Base-by-base conservation (phyloP, 306 rosid genomes). In the Prunus mongolica region DNA sequence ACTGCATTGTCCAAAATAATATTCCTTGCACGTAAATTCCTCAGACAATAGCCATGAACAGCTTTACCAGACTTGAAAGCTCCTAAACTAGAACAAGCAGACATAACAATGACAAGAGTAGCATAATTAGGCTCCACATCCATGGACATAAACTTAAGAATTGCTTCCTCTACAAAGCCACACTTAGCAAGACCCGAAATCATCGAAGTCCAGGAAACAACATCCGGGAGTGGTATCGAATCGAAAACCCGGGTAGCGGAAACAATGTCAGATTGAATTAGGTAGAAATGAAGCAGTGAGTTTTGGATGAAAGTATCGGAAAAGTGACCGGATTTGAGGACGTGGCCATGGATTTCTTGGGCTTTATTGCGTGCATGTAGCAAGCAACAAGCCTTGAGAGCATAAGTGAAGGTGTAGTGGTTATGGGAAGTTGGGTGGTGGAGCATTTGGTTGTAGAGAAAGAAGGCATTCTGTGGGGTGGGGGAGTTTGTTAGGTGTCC, bases 121-220 rank as follows among this genome's bases (percentile, higher is more conserved):
- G 80, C 79, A 1, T 87, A 76, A 64, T 87, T 91, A 32, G 97
- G 96, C 77, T 74, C 81, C 24, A 86, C 86, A 3, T 86, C 78
- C 89, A 91, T 89, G 24, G 73, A 67, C 6, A 78, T 80, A 41
- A 93, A 89, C 67, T 64, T 81, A 19, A 47, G 22, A 8, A 93
- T 80, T 46, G 97, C 97, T 73, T 89, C 86, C 63, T 86, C 84
- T 51, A 84, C 86, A 69, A 84, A 84, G 55, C 97, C 93, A 27
- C 88, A 84, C 83, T 86, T 89, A 44, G 89, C 77, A 34, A 93
- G 87, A 27, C 97, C 98, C 0, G 91, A 93, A 51, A 93, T 65
- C 52, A 89, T 62, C 0, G 91, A 89, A 41, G 89, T 93, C 95
- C 96, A 91, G 6, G 97, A 93, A 79, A 93, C 93, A 1, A 93